Evolutionary conservation across 331 rosid genomes (phyloP).

Genomic region (Telfairia occidentalis): DNA sequence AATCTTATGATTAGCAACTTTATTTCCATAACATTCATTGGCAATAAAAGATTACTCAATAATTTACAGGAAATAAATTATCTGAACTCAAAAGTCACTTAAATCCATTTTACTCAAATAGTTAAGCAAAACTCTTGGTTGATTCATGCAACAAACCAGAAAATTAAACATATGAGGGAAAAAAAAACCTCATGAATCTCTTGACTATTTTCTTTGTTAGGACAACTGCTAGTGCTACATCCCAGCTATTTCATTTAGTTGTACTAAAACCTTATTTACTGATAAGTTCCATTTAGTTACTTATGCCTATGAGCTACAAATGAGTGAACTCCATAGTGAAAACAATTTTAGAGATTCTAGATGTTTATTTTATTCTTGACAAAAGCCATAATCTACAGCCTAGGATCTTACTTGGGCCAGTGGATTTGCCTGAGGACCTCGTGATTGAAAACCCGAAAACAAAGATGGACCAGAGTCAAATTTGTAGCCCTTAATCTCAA

Average conservation of each 20-base stretch:
- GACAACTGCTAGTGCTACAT: background rate
- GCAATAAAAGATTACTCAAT: too few relatives aligned
- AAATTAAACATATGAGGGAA: background rate
- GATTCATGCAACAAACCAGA: background rate
- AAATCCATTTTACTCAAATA: background rate
- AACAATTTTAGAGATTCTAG: background rate
- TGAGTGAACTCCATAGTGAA: background rate
- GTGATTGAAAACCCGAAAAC: constrained; percentile 80
- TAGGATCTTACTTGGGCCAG: constrained; percentile 49
- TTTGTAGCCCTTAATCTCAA: constrained; percentile 54
- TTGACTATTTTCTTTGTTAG: background rate
- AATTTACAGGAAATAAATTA: too few relatives aligned
- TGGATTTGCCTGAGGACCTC: constrained; percentile 91
- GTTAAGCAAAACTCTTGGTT: background rate
- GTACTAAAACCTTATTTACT: background rate
- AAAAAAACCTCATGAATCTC: background rate
- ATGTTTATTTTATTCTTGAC: background rate
- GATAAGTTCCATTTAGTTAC: background rate
- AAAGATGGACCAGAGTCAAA: constrained; percentile 90
- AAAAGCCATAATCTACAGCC: background rate
- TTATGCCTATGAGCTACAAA: background rate
- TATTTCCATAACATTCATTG: too few relatives aligned
- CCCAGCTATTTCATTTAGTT: background rate
- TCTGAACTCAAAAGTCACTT: background rate
- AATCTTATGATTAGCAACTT: too few relatives aligned